These are phyloP conservation scores for Parachaetomium inaequale DNA, from an alignment of 495 filamentous ascomycete genomes.

Conservation along the genomic window DNA sequence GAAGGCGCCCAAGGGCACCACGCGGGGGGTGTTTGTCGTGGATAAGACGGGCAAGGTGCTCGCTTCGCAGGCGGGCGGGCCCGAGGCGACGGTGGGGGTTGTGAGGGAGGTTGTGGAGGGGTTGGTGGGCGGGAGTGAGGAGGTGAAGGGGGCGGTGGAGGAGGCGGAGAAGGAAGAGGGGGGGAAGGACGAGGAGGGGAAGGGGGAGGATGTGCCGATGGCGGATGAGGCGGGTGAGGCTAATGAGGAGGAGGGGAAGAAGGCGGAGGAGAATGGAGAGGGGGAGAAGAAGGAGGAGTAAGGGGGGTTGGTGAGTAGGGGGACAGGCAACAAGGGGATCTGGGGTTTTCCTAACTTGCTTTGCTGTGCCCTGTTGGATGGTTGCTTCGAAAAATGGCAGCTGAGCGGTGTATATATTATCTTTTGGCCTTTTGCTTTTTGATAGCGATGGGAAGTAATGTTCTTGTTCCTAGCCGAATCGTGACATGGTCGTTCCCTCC, in stretches of 20 bases:
- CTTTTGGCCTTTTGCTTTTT: neutral
- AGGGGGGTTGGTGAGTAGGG: neutral
- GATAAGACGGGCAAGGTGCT: slow-evolving; percentile 71
- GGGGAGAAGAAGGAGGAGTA: neutral
- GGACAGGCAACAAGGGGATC: neutral
- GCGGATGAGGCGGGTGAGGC: neutral
- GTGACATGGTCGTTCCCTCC: no score
- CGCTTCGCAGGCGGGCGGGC: slow-evolving; percentile 57
- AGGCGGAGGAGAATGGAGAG: neutral
- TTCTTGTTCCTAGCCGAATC: neutral
- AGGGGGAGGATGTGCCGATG: neutral
- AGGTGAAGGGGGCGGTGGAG: slow-evolving; percentile 4
- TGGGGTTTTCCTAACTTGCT: neutral
- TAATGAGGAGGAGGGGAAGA: neutral
- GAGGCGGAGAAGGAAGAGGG: slow-evolving; percentile 11
- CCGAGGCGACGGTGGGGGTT: slow-evolving; percentile 54
- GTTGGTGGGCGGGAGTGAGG: slow-evolving; percentile 20
- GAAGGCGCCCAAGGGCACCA: slow-evolving; percentile 71
- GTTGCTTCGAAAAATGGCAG: neutral
- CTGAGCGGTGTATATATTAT: neutral
- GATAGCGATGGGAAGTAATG: neutral
- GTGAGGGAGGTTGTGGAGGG: slow-evolving; percentile 51
- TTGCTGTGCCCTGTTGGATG: neutral
- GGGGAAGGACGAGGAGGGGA: slow-evolving; percentile 22
- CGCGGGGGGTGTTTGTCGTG: slow-evolving; percentile 80